Percentiles rank a stretch among this genome's conserved stretches.
These are phyloP conservation scores for Creolimax fragrantissima DNA, from an alignment of 78 protist species.

Conservation along the genomic window DNA sequence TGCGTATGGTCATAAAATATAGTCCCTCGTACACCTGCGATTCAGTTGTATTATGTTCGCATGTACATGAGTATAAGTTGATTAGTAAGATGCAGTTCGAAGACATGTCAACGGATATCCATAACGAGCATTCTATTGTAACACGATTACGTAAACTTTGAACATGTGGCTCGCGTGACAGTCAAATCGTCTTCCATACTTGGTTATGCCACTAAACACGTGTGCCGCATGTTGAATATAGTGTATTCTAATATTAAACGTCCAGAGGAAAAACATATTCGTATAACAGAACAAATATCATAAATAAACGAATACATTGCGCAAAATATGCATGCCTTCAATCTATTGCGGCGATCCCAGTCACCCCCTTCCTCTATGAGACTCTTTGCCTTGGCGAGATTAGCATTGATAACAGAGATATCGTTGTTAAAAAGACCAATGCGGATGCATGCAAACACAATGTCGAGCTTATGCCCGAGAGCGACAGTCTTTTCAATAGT, in stretches of 20 bases:
- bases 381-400: constrained; percentile 63
- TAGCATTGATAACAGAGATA: constrained; percentile 33
- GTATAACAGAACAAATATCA: too few species aligned
- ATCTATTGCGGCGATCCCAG: constrained; percentile 95
- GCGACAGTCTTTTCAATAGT: constrained; percentile 80
- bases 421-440: constrained; percentile 76
- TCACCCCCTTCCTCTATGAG: constrained; percentile 81
- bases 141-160: too few species aligned
- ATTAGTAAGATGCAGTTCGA: not conserved
- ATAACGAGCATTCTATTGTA: too few species aligned
- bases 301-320: not conserved
- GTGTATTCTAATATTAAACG: too few species aligned
- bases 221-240: too few species aligned
- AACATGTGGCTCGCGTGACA: too few species aligned
- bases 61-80: not conserved
- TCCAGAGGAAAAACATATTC: too few species aligned
- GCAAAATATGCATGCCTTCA: constrained; percentile 68
- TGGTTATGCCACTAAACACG: too few species aligned
- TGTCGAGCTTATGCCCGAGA: constrained; percentile 79
- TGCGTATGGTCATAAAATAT: constrained; percentile 55
- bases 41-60: not conserved
- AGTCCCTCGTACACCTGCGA: constrained; percentile 68
- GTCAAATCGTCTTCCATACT: too few species aligned
- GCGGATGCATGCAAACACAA: constrained; percentile 65
- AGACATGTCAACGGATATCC: too few species aligned